phyloP scores from a whole-genome alignment of 345 rosid genomes.

The Eucalyptus urophylla region DNA sequence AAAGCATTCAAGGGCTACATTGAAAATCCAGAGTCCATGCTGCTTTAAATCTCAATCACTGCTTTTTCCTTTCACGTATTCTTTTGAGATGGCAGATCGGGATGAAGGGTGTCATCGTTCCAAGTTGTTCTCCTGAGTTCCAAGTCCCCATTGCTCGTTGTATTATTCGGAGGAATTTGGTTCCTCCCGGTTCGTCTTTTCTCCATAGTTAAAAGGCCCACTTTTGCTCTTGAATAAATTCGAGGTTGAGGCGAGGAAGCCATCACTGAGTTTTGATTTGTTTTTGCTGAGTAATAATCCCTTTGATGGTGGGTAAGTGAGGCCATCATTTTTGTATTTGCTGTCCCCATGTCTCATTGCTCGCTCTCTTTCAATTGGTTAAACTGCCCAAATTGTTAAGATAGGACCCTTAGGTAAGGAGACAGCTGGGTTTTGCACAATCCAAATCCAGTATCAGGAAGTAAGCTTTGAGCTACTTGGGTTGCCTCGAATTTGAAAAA shows the following conservation, averaged over 20 bases:
- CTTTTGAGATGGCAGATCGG: background rate
- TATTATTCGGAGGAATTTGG: background rate
- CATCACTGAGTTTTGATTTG: background rate
- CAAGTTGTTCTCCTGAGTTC: background rate
- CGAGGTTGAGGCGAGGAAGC: background rate
- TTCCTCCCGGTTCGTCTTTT: background rate
- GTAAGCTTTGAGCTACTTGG: background rate
- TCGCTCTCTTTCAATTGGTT: background rate
- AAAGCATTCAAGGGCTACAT: conserved; percentile 90
- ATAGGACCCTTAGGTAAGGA: background rate
- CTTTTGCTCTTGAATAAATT: background rate
- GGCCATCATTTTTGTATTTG: background rate
- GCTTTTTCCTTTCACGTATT: background rate
- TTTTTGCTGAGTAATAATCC: background rate
- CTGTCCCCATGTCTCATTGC: background rate
- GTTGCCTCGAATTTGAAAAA: background rate
- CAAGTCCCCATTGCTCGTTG: background rate
- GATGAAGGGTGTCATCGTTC: background rate
- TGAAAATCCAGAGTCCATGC: conserved; percentile 91
- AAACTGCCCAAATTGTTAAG: background rate
- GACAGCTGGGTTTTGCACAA: background rate
- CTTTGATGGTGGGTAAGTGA: background rate
- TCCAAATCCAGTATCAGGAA: background rate
- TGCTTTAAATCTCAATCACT: conserved; percentile 29
- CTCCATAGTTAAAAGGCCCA: background rate